Percentiles rank a stretch among this genome's conserved stretches.
Evolutionary conservation across 495 filamentous ascomycete species (phyloP).

Genomic region (Penicillium riverlandense): DNA sequence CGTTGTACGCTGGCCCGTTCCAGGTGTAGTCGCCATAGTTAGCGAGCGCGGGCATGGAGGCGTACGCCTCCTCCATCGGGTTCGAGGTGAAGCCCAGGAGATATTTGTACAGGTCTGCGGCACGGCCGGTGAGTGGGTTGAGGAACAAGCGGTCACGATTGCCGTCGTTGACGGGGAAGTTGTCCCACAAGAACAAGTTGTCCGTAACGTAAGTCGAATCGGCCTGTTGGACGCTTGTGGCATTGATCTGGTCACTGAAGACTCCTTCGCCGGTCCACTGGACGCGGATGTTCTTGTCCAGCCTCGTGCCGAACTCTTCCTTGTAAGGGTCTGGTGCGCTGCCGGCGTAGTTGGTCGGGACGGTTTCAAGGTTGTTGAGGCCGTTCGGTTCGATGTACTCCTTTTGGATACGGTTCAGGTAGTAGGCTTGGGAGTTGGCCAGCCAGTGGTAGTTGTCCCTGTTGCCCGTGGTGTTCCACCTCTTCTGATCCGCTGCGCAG

Average conservation of each 20-base stretch:
- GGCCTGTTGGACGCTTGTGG: constrained; percentile 5
- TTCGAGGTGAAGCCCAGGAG: constrained; percentile 12
- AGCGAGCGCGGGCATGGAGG: constrained; percentile 7
- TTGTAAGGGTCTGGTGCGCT: constrained; percentile 8
- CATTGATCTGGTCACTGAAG: constrained; percentile 11
- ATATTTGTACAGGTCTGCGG: constrained; percentile 5
- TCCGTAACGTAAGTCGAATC: constrained; percentile 7
- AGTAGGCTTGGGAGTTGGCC: constrained; percentile 9
- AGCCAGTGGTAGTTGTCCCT: constrained; percentile 3
- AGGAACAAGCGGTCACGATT: constrained; percentile 9
- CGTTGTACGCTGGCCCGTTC: constrained; percentile 6
- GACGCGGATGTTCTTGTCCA: constrained; percentile 11
- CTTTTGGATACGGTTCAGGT: constrained; percentile 8
- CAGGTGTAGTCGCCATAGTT: constrained; percentile 11
- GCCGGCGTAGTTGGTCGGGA: constrained; percentile 10
- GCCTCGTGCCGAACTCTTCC: constrained; percentile 8
- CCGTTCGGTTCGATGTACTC: constrained; percentile 5
- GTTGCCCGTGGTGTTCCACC: constrained; percentile 2
- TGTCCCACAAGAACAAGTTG: constrained; percentile 10
- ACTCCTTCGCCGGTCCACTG: constrained; percentile 12
- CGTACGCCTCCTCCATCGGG: constrained; percentile 8
- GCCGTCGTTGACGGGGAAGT: constrained; percentile 11
- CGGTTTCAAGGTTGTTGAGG: constrained; percentile 8
- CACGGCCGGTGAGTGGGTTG: constrained; percentile 7
- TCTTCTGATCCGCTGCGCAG: constrained; percentile 7